Percentiles rank a stretch among this genome's conserved stretches.
These are phyloP conservation scores for Quercus aquifolioides DNA, from an alignment of 306 rosid species.

Conservation along the genomic window DNA sequence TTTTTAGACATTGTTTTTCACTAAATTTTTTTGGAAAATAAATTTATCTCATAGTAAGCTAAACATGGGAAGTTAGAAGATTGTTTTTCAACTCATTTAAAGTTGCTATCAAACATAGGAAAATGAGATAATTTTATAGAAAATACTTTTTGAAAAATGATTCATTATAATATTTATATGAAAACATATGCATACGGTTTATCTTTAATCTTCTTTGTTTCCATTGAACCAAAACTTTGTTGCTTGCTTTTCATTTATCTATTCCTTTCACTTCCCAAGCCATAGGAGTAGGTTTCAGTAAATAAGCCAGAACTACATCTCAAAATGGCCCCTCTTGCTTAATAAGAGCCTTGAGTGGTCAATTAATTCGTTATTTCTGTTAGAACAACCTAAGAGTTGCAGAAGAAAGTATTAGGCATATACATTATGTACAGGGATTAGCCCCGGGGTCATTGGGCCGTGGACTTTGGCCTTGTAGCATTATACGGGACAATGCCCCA, in stretches of 20 bases:
- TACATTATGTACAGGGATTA: background rate
- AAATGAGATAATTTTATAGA: no score
- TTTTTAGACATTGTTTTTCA: no score
- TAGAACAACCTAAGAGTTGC: background rate
- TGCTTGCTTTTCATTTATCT: background rate
- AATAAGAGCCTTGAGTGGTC: background rate
- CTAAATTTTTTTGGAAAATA: no score
- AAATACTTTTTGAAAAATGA: no score
- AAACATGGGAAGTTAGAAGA: accelerated
- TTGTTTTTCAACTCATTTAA: no score
- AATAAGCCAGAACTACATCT: background rate
- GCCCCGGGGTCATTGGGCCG: no score
- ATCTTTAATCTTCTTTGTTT: background rate
- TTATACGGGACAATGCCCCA: no score
- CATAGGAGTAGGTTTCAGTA: background rate
- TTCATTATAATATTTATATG: no score
- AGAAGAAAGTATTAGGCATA: background rate
- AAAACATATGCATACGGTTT: background rate
- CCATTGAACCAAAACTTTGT: background rate
- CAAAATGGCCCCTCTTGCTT: background rate
- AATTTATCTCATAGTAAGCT: no score
- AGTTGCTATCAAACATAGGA: no score
- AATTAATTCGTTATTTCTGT: background rate
- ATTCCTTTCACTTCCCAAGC: background rate
- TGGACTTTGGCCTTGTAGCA: no score